These are phyloP conservation scores for Gillenia trifoliata DNA, from an alignment of 306 rosid genomes.

Conservation along the genomic window DNA sequence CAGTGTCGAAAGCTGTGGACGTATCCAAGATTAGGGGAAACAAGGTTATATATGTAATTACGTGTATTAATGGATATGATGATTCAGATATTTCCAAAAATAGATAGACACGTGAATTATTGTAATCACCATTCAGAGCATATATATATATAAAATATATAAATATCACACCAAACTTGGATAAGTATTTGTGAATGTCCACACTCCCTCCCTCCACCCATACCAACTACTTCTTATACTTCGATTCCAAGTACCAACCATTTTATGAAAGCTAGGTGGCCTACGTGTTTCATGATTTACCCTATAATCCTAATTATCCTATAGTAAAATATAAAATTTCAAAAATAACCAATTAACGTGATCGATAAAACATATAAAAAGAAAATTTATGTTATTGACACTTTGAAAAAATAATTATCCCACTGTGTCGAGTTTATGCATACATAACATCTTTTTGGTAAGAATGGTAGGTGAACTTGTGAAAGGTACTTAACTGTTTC, in stretches of 20 bases:
- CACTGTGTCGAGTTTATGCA: background rate
- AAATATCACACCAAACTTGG: too few species aligned
- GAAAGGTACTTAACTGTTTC: background rate
- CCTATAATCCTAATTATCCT: background rate
- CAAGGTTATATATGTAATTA: background rate
- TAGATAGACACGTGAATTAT: too few species aligned
- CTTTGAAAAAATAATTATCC: too few species aligned
- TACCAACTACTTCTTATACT: too few species aligned
- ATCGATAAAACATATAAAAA: too few species aligned
- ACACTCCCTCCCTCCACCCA: too few species aligned
- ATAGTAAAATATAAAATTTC: background rate
- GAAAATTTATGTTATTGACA: accelerated
- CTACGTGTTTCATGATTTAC: background rate
- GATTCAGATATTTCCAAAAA: too few species aligned
- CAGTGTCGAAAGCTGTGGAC: background rate
- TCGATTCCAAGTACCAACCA: background rate
- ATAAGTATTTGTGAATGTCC: background rate
- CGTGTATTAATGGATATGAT: too few species aligned
- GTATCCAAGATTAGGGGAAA: background rate
- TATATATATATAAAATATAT: too few species aligned
- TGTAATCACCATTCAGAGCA: too few species aligned
- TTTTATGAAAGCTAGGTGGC: background rate
- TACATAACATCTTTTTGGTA: background rate
- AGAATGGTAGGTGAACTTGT: background rate
- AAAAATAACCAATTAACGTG: too few species aligned